These are phyloP conservation scores for Phragmites australis DNA, from an alignment of 176 grass and related monocot genomes.

Conservation along the genomic window DNA sequence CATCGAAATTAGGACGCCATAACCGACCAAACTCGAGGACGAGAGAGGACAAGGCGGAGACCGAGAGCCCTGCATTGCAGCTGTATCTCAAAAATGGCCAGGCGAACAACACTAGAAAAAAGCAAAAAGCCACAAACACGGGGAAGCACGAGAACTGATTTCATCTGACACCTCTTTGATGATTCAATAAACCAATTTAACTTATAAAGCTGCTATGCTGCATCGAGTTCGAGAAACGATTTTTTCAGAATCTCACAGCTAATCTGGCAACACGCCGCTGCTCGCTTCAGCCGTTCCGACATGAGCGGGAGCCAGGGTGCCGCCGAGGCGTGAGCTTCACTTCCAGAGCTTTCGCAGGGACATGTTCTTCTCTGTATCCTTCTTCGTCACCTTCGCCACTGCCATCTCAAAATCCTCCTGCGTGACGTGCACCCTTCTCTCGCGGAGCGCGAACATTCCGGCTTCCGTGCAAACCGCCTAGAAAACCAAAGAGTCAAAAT, in stretches of 20 bases:
- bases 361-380: constrained; percentile 78
- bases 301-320: not conserved
- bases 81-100: too few species aligned
- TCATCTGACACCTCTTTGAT: not conserved
- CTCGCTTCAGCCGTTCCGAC: not conserved
- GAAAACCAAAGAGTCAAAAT: constrained; percentile 20
- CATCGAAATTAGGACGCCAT: too few species aligned
- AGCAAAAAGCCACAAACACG: not conserved
- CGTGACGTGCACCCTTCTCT: constrained; percentile 74
- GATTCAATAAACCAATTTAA: not conserved
- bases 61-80: too few species aligned
- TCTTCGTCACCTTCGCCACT: constrained; percentile 80
- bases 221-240: not conserved
- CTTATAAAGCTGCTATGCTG: not conserved
- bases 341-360: constrained; percentile 85
- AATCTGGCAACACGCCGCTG: not conserved
- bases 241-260: not conserved
- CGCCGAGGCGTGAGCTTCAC: constrained; percentile 18
- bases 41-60: too few species aligned
- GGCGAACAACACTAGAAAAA: not conserved
- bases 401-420: constrained; percentile 89
- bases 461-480: constrained; percentile 80
- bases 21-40: too few species aligned
- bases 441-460: constrained; percentile 77
- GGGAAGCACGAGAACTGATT: not conserved